These are phyloP conservation scores for Acanthamoeba castellanii DNA, from an alignment of 208 protist species.

Conservation along the genomic window DNA sequence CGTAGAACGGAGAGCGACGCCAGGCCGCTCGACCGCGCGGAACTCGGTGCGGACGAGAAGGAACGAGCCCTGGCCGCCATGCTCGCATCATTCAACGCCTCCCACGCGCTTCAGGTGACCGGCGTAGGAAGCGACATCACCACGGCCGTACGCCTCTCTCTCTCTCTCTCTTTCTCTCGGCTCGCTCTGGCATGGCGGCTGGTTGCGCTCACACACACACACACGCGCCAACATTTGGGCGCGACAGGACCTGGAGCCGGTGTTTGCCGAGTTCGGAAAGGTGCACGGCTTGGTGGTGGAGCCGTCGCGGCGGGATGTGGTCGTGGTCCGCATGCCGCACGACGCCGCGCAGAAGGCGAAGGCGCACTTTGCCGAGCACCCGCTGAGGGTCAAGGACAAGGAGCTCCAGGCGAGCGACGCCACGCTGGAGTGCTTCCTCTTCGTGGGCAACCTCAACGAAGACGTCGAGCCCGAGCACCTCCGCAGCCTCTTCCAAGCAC, in stretches of 20 bases:
- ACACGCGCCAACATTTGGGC: background rate
- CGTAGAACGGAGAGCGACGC: background rate
- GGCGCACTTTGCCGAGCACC: background rate
- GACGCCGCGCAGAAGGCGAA: slow-evolving; percentile 25
- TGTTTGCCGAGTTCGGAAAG: slow-evolving; percentile 1
- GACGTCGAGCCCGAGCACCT: slow-evolving; percentile 12
- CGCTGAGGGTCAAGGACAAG: background rate
- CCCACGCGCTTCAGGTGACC: background rate
- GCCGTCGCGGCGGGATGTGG: background rate
- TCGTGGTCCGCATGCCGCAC: background rate
- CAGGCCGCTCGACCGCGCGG: background rate
- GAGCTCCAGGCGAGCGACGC: background rate
- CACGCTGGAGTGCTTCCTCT: background rate
- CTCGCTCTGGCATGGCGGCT: background rate
- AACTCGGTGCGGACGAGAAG: slow-evolving; percentile 9
- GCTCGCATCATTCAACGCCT: slow-evolving; percentile 10
- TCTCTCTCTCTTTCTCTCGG: background rate
- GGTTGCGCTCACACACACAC: background rate
- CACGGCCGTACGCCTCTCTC: background rate
- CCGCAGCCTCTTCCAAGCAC: background rate
- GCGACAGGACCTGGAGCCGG: background rate
- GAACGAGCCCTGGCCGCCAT: slow-evolving; percentile 3
- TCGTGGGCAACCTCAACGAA: slow-evolving; percentile 53
- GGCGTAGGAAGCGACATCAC: background rate
- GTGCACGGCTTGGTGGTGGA: background rate